phyloP scores from a whole-genome alignment of 805 yeast genomes.

The Zygosaccharomyces pseudorouxii region DNA sequence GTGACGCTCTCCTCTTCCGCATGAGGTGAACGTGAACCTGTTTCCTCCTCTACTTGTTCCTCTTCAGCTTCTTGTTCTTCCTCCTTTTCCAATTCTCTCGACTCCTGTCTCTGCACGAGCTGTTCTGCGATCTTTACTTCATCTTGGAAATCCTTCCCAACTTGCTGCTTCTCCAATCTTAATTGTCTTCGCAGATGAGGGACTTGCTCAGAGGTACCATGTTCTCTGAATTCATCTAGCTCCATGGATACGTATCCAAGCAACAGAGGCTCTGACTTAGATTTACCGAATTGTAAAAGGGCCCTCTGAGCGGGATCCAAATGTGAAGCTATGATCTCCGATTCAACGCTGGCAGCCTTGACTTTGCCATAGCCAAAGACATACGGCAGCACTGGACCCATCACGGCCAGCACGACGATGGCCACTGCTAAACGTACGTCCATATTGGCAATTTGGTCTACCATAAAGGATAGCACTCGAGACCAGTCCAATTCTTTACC shows the following conservation, averaged over 20 bases:
- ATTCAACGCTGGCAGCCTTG: not conserved
- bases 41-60: not conserved
- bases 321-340: slow-evolving; percentile 6
- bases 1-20: not conserved
- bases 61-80: not conserved
- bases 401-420: slow-evolving; percentile 6
- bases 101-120: not conserved
- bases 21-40: not conserved
- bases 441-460: slow-evolving; percentile 7
- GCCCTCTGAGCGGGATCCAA: slow-evolving; percentile 22
- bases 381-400: slow-evolving; percentile 10
- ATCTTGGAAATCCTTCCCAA: not conserved
- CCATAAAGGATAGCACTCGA: slow-evolving; percentile 9
- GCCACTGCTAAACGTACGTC: slow-evolving; percentile 11
- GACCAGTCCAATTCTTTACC: slow-evolving; percentile 8
- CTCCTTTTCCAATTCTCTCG: not conserved
- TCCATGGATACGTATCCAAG: slow-evolving; percentile 9
- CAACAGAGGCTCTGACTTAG: slow-evolving; percentile 16
- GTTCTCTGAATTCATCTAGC: slow-evolving; percentile 7
- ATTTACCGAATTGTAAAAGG: slow-evolving; percentile 23
- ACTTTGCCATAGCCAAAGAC: not conserved
- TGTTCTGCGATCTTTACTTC: not conserved
- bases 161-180: not conserved
- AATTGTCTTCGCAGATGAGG: slow-evolving; percentile 1
- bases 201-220: not conserved